Evolutionary conservation across 2,329 filamentous ascomycete genomes (phyloP).

Genomic region (Microdochium bolleyi): DNA sequence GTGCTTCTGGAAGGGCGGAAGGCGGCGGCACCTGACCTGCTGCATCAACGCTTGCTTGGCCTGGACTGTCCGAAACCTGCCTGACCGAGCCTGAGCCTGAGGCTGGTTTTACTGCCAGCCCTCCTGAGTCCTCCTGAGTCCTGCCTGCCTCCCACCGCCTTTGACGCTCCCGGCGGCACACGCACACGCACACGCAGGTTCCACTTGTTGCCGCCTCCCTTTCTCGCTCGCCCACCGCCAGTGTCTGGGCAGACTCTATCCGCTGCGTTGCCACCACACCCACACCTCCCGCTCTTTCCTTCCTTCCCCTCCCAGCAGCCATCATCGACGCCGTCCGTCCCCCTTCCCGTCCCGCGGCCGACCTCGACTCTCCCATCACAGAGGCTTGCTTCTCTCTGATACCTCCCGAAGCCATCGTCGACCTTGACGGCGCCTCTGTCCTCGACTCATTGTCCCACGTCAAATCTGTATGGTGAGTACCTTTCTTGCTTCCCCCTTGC

Average conservation of each 20-base stretch:
- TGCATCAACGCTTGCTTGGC: no score
- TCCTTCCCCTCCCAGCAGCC: not conserved
- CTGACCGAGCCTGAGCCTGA: no score
- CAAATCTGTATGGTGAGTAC: not conserved
- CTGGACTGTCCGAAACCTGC: no score
- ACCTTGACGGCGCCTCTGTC: not conserved
- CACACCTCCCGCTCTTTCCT: not conserved
- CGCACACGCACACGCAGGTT: no score
- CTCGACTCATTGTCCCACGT: not conserved
- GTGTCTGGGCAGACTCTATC: not conserved
- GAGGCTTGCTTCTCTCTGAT: not conserved
- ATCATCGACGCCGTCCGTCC: not conserved
- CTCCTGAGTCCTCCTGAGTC: no score
- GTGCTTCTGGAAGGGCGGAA: no score
- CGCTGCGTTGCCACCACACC: not conserved
- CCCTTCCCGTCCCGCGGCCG: not conserved
- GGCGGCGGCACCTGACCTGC: no score
- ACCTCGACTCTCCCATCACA: not conserved
- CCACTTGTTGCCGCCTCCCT: not conserved
- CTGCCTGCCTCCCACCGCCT: not conserved
- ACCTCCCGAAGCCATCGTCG: not conserved
- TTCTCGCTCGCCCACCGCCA: not conserved
- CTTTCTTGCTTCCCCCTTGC: not conserved
- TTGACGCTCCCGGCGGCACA: no score
- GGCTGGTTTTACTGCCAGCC: no score